These are phyloP conservation scores for Dentipellis fragilis DNA, from an alignment of 768 basidiomycete genomes.

Conservation along the genomic window DNA sequence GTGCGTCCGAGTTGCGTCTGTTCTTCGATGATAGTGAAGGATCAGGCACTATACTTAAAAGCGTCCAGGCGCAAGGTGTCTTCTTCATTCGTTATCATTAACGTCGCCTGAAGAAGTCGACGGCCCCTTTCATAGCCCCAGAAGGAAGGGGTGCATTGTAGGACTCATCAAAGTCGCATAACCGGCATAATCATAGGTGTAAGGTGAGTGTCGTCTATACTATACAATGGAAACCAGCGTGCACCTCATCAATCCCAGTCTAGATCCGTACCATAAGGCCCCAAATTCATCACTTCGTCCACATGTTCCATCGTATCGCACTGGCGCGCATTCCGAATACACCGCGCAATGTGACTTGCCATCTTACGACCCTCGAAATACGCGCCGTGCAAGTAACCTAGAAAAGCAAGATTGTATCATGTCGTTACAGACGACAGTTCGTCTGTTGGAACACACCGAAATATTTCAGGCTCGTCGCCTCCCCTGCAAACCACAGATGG, in stretches of 20 bases:
- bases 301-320: constrained; percentile 13
- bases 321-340: constrained; percentile 14
- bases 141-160: too few species aligned
- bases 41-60: too few species aligned
- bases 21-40: too few species aligned
- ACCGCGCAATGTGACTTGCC: constrained; percentile 18
- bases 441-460: constrained; percentile 36
- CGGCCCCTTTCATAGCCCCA: too few species aligned
- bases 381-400: constrained; percentile 25
- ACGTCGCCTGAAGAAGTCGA: too few species aligned
- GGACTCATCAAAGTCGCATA: too few species aligned
- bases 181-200: too few species aligned
- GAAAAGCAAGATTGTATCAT: not conserved
- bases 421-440: not conserved
- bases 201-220: too few species aligned
- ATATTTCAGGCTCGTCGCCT: constrained; percentile 46
- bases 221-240: too few species aligned
- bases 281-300: constrained; percentile 14
- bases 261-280: constrained; percentile 14
- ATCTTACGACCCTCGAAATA: constrained; percentile 24
- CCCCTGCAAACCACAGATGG: constrained; percentile 54
- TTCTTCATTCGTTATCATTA: too few species aligned
- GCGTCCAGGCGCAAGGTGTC: too few species aligned
- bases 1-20: too few species aligned
- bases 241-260: not conserved